phyloP scores from a whole-genome alignment of 108 stramenopile genomes.

The Cyclotella kingstonii region DNA sequence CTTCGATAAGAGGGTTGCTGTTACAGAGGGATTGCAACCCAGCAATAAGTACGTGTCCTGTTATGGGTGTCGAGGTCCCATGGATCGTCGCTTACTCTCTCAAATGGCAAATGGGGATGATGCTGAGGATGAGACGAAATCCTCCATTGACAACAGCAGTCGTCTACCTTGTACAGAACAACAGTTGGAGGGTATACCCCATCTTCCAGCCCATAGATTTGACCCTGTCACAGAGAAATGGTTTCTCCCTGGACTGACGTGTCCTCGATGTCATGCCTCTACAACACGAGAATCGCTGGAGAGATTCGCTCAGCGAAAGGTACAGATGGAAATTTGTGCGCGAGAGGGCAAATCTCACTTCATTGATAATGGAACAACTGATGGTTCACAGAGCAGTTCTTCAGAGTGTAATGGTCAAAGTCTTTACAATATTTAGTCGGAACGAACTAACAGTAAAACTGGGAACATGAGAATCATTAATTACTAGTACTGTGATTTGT shows the following conservation, averaged over 20 bases:
- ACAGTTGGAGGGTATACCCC: constrained; percentile 13
- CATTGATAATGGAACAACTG: constrained; percentile 21
- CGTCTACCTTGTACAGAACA: too few species aligned
- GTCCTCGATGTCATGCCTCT: constrained; percentile 36
- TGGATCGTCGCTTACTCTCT: constrained; percentile 40
- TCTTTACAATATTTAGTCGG: too few species aligned
- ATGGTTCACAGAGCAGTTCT: background rate
- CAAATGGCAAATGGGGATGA: background rate
- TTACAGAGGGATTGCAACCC: constrained; percentile 65
- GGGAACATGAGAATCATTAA: too few species aligned
- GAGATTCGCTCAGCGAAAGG: constrained; percentile 31
- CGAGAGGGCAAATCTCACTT: constrained; percentile 38
- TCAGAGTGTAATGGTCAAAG: background rate
- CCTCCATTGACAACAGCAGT: too few species aligned
- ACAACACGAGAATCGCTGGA: constrained; percentile 36
- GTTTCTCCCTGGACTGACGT: constrained; percentile 43
- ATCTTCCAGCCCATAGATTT: constrained; percentile 22
- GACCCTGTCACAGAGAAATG: constrained; percentile 8
- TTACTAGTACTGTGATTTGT: too few species aligned
- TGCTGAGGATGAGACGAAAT: background rate
- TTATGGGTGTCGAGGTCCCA: constrained; percentile 73
- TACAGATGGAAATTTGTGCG: constrained; percentile 35
- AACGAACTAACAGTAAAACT: too few species aligned
- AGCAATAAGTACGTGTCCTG: constrained; percentile 54
- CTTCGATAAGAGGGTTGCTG: constrained; percentile 81